Percentiles rank a stretch among this genome's conserved stretches.
Conservation (phyloP, 2,329 filamentous ascomycete genomes). For the Fusarium compactum region DNA sequence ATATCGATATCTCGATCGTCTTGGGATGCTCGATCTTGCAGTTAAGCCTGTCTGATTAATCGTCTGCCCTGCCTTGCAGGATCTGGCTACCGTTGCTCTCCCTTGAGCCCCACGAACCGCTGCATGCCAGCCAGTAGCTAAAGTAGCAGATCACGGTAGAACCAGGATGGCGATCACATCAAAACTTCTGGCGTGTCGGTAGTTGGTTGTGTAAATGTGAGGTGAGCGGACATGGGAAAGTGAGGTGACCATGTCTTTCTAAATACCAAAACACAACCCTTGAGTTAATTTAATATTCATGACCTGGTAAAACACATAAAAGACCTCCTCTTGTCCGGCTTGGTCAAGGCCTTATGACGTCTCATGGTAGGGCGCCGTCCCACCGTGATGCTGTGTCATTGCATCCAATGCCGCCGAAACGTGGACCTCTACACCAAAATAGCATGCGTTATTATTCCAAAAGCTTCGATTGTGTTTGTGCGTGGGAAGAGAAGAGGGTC, state of each 20-base stretch:
- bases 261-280: constrained; percentile 2
- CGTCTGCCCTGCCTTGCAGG: constrained; percentile 32
- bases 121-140: constrained; percentile 38
- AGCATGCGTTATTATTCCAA: constrained; percentile 39
- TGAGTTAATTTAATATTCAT: not conserved
- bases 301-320: not conserved
- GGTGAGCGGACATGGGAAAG: not conserved
- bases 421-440: constrained; percentile 28
- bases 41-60: constrained; percentile 34
- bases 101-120: constrained; percentile 36
- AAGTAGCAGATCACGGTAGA: constrained; percentile 16
- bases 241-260: not conserved
- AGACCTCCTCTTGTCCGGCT: constrained; percentile 5
- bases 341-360: constrained; percentile 33
- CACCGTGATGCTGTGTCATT: constrained; percentile 27
- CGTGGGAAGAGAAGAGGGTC: constrained; percentile 32
- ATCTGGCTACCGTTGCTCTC: constrained; percentile 34
- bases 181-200: not conserved
- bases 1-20: constrained; percentile 33
- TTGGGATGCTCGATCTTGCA: constrained; percentile 35
- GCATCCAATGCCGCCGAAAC: constrained; percentile 38
- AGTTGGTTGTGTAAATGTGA: not conserved
- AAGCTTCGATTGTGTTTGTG: constrained; percentile 26
- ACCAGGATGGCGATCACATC: constrained; percentile 18
- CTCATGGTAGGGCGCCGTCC: constrained; percentile 27